A percentile compares a stretch with the other conserved stretches of the same genome.
phyloP scores from a whole-genome alignment of 2,329 filamentous ascomycete species.

The Aspergillus sp. region DNA sequence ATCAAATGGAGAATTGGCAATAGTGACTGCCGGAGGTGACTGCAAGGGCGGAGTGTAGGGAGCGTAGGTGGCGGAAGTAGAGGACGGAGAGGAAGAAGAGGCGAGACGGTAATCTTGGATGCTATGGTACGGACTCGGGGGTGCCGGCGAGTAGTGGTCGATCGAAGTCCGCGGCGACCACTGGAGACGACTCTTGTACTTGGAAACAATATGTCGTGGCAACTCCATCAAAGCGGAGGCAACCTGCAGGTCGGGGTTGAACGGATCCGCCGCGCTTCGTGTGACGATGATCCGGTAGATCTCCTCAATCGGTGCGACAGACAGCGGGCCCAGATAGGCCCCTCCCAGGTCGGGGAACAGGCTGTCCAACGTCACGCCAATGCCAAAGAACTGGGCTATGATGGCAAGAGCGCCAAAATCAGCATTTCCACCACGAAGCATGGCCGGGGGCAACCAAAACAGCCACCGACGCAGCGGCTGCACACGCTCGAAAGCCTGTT shows the following conservation, averaged over 20 bases:
- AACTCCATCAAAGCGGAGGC: constrained; percentile 70
- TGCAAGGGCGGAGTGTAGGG: constrained; percentile 44
- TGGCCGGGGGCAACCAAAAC: constrained; percentile 89
- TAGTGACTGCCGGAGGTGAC: constrained; percentile 38
- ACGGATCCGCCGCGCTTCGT: constrained; percentile 61
- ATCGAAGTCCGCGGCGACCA: constrained; percentile 50
- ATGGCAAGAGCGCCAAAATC: constrained; percentile 78
- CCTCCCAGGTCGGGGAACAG: constrained; percentile 89
- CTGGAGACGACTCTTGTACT: constrained; percentile 69
- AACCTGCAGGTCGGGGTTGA: constrained; percentile 59
- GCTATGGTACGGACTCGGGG: constrained; percentile 35
- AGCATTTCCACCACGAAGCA: constrained; percentile 72
- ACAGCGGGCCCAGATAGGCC: constrained; percentile 80
- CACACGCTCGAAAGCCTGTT: constrained; percentile 85
- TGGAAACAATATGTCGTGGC: constrained; percentile 66
- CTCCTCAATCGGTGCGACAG: constrained; percentile 78
- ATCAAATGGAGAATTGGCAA: constrained; percentile 39
- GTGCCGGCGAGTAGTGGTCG: constrained; percentile 37
- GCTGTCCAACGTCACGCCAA: constrained; percentile 82
- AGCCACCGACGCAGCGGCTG: constrained; percentile 88
- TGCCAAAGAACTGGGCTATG: constrained; percentile 87
- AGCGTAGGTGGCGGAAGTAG: constrained; percentile 37
- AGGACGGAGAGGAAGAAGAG: constrained; percentile 39
- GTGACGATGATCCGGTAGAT: constrained; percentile 74
- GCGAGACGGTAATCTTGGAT: constrained; percentile 31